These are phyloP conservation scores for Neofusicoccum umdonicola DNA, from an alignment of 2,329 filamentous ascomycete species.

Conservation along the genomic window DNA sequence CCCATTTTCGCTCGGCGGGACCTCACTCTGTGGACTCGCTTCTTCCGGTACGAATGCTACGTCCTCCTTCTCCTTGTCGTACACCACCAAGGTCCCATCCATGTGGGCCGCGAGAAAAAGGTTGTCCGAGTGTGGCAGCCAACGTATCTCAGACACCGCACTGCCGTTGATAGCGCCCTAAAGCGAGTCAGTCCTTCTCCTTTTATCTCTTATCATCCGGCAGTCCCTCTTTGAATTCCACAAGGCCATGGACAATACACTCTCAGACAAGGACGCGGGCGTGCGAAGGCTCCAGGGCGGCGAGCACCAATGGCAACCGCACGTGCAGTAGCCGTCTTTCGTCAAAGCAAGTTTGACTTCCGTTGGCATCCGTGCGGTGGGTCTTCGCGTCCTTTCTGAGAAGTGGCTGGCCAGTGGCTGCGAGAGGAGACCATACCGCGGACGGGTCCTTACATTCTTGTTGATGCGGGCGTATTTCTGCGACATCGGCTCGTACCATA, in stretches of 20 bases:
- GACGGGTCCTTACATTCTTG: slow-evolving; percentile 69
- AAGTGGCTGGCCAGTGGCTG: not conserved
- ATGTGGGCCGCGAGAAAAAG: slow-evolving; percentile 89
- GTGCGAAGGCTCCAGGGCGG: not conserved
- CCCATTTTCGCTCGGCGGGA: slow-evolving; percentile 29
- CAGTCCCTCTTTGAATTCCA: not conserved
- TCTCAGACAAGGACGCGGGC: not conserved
- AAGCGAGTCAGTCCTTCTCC: slow-evolving; percentile 16
- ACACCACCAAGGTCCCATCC: slow-evolving; percentile 87
- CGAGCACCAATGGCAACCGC: not conserved
- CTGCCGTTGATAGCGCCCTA: slow-evolving; percentile 83
- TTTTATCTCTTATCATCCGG: not conserved
- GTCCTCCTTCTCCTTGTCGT: slow-evolving; percentile 97
- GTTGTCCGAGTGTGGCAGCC: slow-evolving; percentile 92
- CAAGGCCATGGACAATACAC: not conserved
- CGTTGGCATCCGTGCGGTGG: not conserved
- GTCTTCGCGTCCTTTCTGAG: not conserved
- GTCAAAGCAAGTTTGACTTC: not conserved
- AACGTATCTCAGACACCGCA: slow-evolving; percentile 81
- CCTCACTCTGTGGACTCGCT: slow-evolving; percentile 14
- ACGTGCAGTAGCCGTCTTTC: not conserved
- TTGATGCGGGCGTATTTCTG: slow-evolving; percentile 95
- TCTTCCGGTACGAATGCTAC: slow-evolving; percentile 70
- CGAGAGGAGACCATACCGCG: not conserved
- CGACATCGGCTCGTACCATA: slow-evolving; percentile 97